Conservation (phyloP, 2,329 filamentous ascomycete species). For the Sporothrix phasma region DNA sequence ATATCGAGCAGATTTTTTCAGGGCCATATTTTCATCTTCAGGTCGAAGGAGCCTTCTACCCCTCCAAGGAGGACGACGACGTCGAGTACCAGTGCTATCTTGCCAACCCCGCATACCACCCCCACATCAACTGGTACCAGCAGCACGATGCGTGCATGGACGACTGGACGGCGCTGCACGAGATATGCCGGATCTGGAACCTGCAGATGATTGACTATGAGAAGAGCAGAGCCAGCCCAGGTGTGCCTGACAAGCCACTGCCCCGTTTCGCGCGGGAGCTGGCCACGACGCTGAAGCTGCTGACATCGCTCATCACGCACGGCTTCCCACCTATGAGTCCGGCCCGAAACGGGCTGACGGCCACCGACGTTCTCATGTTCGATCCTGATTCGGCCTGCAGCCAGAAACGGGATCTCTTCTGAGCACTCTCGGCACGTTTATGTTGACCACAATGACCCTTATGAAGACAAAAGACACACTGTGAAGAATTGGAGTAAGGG, state of each 20-base stretch:
- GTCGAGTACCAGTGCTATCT: background rate
- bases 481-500: too few relatives aligned
- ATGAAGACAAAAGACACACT: too few relatives aligned
- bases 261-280: background rate
- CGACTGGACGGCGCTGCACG: background rate
- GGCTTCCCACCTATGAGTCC: background rate
- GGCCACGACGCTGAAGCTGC: background rate
- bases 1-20: background rate
- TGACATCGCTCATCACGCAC: background rate
- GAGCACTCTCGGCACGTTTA: background rate
- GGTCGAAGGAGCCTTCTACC: background rate
- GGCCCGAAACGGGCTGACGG: background rate
- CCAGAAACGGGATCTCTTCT: background rate
- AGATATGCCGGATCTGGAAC: slow-evolving; percentile 11
- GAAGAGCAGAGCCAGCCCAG: background rate
- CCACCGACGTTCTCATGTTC: background rate
- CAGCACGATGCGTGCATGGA: background rate
- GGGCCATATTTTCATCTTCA: background rate
- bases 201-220: background rate
- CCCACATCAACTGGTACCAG: background rate
- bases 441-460: background rate
- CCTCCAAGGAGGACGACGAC: background rate
- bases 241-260: background rate
- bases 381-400: background rate
- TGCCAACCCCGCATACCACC: background rate